Base-by-base conservation (phyloP, 352 stramenopile species). In the Phytophthora pistaciae region DNA sequence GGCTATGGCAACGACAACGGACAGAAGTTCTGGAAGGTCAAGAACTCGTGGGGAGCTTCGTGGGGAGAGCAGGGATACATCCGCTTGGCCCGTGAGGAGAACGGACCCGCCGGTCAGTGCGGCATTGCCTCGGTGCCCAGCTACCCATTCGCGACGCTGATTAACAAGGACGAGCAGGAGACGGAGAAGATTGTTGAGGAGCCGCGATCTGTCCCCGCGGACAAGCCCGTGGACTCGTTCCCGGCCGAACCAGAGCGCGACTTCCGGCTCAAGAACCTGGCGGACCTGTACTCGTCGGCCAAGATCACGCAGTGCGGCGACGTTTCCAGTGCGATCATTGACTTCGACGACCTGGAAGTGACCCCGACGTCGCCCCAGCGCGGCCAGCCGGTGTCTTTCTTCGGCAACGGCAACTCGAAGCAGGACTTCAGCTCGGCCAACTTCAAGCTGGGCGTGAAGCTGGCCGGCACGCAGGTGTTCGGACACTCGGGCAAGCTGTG, bases 91-190 rank as follows among this genome's bases (percentile, higher is more conserved):
- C 87, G 91, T 66, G 84, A 89, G 63, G 87, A 92, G 60, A 89
- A 92, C 29, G 98, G 98, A 76, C 89, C 92, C 53, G 87, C 91
- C 9, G 98, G 98, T 58, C 97, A 97, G 38, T 99, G 97, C 75
- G 96, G 97, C 21, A 96, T 99, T 65, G 88, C 98, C 50, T 98
- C 84, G 33, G 85, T 91, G 53, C 79, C 91, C 27, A 95, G 86
- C 49, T 96, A 91, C 72, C 84, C 87, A 44, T 87, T 90, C 38
- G 77, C 77, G 29, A 78, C 74, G 27, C 18, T 74, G 44, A 65
- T 76, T 60, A 60, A 64, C 2, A 61, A 78, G 40, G 63, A 60
- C 13, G 56, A 71, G 36, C 16, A 70, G 31, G 29, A 69, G n/a
- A 53, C 27, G 2, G 55, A 70, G 11, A 58, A 50, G 31, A 33